phyloP scores from a whole-genome alignment of 208 protist species.

The Crithidia brevicula region DNA sequence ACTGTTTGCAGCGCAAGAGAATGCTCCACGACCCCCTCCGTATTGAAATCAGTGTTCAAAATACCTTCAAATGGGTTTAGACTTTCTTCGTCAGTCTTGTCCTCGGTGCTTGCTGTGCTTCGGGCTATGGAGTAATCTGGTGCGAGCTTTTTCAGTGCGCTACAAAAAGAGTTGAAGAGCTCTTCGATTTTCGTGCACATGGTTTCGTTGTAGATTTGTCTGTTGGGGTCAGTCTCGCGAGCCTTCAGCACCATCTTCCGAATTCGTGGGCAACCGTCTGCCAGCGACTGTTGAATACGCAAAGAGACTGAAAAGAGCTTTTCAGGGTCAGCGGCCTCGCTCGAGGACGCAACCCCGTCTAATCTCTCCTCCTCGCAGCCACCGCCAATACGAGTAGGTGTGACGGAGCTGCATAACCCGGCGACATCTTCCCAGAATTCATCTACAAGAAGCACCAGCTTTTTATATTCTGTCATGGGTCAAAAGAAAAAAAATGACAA shows the following conservation, averaged over 20 bases:
- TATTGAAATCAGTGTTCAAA: conserved; percentile 14
- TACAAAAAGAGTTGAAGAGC: conserved; percentile 57
- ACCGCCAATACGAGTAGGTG: no score
- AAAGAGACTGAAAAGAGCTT: conserved; percentile 5
- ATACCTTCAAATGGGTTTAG: not conserved
- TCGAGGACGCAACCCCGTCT: not conserved
- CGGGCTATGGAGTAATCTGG: not conserved
- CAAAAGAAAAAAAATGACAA: not conserved
- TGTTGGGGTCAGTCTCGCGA: conserved; percentile 76
- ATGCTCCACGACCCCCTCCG: conserved; percentile 35
- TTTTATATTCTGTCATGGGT: conserved; percentile 35
- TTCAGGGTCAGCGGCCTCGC: conserved; percentile 4
- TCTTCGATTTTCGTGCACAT: conserved; percentile 89
- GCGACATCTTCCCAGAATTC: conserved; percentile 21
- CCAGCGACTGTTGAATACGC: conserved; percentile 14
- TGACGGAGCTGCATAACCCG: not conserved
- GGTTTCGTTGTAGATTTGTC: conserved; percentile 89
- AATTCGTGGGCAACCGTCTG: conserved; percentile 45
- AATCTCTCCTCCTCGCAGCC: not conserved
- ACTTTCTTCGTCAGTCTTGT: not conserved
- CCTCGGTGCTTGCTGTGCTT: not conserved
- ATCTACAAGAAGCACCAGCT: conserved; percentile 21
- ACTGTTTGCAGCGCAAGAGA: conserved; percentile 34
- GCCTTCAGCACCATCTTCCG: conserved; percentile 75
- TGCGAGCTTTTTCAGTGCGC: not conserved